Evolutionary conservation across 805 yeast species (phyloP).

Genomic region (Cyberlindnera americana): DNA sequence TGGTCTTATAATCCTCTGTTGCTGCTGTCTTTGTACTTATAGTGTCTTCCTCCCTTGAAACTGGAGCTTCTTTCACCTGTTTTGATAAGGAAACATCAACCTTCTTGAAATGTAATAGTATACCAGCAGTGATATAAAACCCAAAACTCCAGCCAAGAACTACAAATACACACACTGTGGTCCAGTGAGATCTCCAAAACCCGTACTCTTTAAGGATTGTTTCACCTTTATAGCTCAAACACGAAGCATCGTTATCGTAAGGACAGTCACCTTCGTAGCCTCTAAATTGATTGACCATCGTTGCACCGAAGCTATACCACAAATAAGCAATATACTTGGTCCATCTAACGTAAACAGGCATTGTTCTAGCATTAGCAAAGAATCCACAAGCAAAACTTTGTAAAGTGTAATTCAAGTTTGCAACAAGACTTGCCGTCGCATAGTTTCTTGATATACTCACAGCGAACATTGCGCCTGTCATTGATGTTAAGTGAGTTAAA

Average conservation of each 20-base stretch:
- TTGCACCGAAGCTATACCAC: slow-evolving; percentile 76
- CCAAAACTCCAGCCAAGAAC: slow-evolving; percentile 57
- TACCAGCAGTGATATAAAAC: slow-evolving; percentile 44
- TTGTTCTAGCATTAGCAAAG: slow-evolving; percentile 63
- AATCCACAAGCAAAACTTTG: slow-evolving; percentile 82
- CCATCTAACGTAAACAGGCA: slow-evolving; percentile 90
- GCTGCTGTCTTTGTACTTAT: background rate
- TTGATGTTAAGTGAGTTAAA: slow-evolving; percentile 53
- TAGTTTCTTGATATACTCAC: slow-evolving; percentile 25
- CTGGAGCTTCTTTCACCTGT: slow-evolving; percentile 15
- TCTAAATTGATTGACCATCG: slow-evolving; percentile 62
- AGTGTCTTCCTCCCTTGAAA: slow-evolving; percentile 4
- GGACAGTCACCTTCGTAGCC: slow-evolving; percentile 61
- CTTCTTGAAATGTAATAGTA: slow-evolving; percentile 46
- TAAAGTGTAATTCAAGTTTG: slow-evolving; percentile 32
- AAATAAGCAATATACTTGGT: slow-evolving; percentile 69
- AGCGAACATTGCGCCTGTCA: slow-evolving; percentile 50
- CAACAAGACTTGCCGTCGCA: slow-evolving; percentile 23
- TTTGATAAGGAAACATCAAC: slow-evolving; percentile 25
- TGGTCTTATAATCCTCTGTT: slow-evolving; percentile 3
- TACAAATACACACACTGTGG: slow-evolving; percentile 58
- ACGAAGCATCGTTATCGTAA: slow-evolving; percentile 25
- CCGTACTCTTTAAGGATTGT: slow-evolving; percentile 56
- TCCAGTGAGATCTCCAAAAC: slow-evolving; percentile 56
- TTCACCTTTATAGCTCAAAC: slow-evolving; percentile 50